Percentiles rank a stretch among this genome's conserved stretches.
phyloP scores from a whole-genome alignment of 2,329 filamentous ascomycete genomes.

The Xylariaceae sp. region DNA sequence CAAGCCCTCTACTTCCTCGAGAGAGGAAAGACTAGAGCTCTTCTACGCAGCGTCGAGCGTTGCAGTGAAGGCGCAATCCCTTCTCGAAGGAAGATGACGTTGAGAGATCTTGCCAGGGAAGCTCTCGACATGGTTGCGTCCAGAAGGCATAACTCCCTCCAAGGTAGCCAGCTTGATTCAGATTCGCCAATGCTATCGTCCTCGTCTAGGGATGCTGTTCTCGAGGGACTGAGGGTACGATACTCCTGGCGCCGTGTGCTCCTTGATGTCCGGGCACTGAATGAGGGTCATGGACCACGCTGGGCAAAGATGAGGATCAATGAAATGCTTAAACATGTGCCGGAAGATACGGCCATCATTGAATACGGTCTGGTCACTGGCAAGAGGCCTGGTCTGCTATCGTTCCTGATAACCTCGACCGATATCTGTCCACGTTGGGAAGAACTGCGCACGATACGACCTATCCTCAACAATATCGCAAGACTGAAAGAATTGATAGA shows the following conservation, averaged over 20 bases:
- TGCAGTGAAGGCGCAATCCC: conserved; percentile 5
- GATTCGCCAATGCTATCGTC: not conserved
- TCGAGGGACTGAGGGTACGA: conserved; percentile 9
- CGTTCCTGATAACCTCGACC: conserved; percentile 7
- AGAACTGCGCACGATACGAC: conserved; percentile 3
- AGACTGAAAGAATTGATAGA: conserved; percentile 8
- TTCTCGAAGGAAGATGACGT: conserved; percentile 3
- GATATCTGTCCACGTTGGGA: conserved; percentile 5
- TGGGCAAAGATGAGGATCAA: conserved; percentile 7
- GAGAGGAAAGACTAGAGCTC: conserved; percentile 8
- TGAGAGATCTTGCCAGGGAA: conserved; percentile 7
- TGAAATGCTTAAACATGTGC: conserved; percentile 6
- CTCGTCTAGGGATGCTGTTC: conserved; percentile 4
- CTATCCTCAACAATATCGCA: conserved; percentile 5
- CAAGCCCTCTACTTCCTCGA: conserved; percentile 9
- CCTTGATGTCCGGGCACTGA: conserved; percentile 5
- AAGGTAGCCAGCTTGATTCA: not conserved
- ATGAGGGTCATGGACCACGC: conserved; percentile 5
- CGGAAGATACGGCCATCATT: conserved; percentile 5
- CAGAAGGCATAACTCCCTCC: conserved; percentile 4
- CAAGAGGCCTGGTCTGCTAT: conserved; percentile 6
- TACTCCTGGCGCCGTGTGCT: conserved; percentile 7
- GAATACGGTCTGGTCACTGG: conserved; percentile 10
- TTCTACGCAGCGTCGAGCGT: conserved; percentile 8
- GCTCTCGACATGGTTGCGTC: conserved; percentile 4